Evolutionary conservation across 768 basidiomycete genomes (phyloP).

Genomic region (Sistotremastrum suecicum): DNA sequence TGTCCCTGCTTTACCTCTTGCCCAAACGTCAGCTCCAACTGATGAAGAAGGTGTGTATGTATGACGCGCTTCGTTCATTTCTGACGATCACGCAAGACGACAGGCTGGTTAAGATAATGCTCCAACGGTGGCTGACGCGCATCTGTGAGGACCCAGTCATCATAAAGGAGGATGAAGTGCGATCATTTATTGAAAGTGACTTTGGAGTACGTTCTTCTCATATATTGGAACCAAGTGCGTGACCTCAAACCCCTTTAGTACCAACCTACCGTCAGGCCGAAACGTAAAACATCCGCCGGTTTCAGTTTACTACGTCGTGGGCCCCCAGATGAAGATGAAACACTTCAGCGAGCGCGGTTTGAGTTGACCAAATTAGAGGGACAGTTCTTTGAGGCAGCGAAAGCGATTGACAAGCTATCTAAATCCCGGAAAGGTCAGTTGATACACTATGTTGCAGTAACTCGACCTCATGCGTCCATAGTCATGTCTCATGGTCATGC

Average conservation of each 20-base stretch:
- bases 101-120: conserved; percentile 83
- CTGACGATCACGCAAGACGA: conserved; percentile 42
- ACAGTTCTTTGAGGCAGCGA: conserved; percentile 86
- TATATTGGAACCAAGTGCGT: background rate
- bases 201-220: conserved; percentile 49
- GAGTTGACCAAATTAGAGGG: conserved; percentile 86
- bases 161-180: conserved; percentile 80
- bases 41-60: conserved; percentile 65
- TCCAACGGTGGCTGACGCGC: conserved; percentile 88
- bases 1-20: conserved; percentile 87
- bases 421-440: conserved; percentile 59
- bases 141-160: conserved; percentile 88
- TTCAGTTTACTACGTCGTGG: conserved; percentile 66
- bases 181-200: conserved; percentile 92
- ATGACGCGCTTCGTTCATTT: background rate
- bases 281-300: conserved; percentile 57
- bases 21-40: conserved; percentile 90
- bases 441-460: background rate
- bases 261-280: conserved; percentile 66
- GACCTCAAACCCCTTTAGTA: conserved; percentile 22
- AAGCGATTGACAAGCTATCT: conserved; percentile 79
- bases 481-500: conserved; percentile 66
- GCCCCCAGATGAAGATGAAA: conserved; percentile 91
- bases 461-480: conserved; percentile 15
- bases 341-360: conserved; percentile 77